Base-by-base conservation (phyloP, 352 stramenopile species). In the Pythium brachiatum region DNA sequence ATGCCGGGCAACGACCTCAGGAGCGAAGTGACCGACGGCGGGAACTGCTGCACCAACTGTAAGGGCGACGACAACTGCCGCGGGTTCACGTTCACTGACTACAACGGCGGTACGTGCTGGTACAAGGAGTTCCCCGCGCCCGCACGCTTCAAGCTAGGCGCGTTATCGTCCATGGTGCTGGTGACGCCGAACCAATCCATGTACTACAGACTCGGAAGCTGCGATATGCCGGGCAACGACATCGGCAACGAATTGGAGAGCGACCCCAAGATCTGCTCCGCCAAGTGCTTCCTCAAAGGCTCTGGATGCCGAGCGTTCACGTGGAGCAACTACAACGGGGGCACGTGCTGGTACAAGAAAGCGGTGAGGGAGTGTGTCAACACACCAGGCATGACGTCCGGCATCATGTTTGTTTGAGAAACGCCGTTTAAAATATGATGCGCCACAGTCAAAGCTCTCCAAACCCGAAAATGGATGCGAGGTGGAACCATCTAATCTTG, bases 51-150 rank as follows among this genome's bases (percentile, higher is more conserved):
- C 20, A 15, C 29, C 20, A 27, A 18, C 32, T 44, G 23, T 9
- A 26, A 54, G 31, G 52, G 13, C 3, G 32, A 27, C 52, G 34
- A 58, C n/a, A 11, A 25, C 7, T 55, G 56, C 44, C 18, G 18
- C 41, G 43, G 21, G 27, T 62, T 55, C 43, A 51, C 74, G 0
- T 89, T 77, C 77, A 82, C 54, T 13, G 70, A 73, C 53, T 73
- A 72, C 63, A 80, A 79, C 27, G 63, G 68, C 18, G 78, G 78
- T 3, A 86, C 73, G 9, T 86, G 78, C 54, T 88, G 70, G 66
- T 61, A 86, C 21, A 88, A 89, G 60, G 32, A 21, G 48, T 15
- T 13, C 41, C 31, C 52, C 2, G 34, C 34, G 2, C 34, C 34
- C 4, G 34, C 34, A n/a, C 34, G 34, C 7, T 41, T 41, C 34